Conservation (phyloP, 192 early-diverging fungal species). For the Powellomyces hirtus region DNA sequence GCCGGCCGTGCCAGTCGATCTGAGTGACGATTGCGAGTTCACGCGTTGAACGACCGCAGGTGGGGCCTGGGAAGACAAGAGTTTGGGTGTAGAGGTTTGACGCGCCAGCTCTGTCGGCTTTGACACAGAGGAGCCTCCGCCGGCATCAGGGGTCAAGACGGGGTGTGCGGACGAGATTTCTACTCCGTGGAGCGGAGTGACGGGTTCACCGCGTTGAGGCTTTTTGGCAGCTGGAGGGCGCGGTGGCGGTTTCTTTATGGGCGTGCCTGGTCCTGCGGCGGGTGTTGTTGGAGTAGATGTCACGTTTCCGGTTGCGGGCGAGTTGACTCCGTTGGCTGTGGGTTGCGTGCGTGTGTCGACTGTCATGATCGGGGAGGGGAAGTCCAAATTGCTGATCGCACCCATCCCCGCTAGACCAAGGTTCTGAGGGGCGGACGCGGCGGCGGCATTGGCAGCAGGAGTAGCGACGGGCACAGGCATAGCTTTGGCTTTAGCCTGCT, state of each 20-base stretch:
- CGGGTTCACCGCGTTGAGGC: constrained; percentile 5
- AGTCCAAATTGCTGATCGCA: no score
- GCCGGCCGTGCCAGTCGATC: not conserved
- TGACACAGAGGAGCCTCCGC: no score
- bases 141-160: not conserved
- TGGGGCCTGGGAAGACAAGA: not conserved
- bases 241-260: constrained; percentile 18
- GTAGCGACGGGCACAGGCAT: not conserved
- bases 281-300: not conserved
- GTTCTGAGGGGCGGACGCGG: not conserved
- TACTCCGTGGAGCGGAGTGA: not conserved
- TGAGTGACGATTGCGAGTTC: no score
- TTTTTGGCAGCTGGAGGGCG: constrained; percentile 21
- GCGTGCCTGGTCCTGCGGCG: not conserved
- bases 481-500: not conserved
- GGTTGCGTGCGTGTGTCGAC: no score
- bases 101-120: no score
- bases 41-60: no score
- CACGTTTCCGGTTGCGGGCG: not conserved
- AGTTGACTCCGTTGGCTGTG: no score
- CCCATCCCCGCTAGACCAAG: no score
- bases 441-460: not conserved
- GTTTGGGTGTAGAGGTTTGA: not conserved
- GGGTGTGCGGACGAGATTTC: not conserved
- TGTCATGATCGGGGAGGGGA: no score